Base-by-base conservation (phyloP, 148 eudicot species). In the Bassia scoparia region DNA sequence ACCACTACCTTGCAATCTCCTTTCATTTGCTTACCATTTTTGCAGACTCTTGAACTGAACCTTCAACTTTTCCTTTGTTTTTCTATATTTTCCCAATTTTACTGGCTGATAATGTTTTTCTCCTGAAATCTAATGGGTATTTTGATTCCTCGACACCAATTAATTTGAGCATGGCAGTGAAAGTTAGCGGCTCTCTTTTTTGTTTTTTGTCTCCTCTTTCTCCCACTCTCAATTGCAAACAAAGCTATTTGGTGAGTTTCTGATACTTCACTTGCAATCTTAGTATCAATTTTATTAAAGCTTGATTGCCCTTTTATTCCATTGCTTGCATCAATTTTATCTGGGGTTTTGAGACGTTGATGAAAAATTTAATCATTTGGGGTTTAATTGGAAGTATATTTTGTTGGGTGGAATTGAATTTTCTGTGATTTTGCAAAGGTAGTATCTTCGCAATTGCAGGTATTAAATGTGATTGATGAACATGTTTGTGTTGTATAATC, bases 131-230 rank as follows among this genome's bases (percentile, higher is more conserved):
- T 52, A 69, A 69, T 69, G 60, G 49, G 15, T 24, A 13, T 58
- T 24, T 37, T 26, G 16, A 23, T 71, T 70, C 11, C 20, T 70
- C 63, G 34, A 21, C 29, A 33, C 6, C 73, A 53, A 34, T 5
- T 70, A 7, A 58, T 69, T 14, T 65, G 61, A 79, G 81, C 64
- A 80, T 80, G 82, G 75, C 76, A 70, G 33, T 80, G 23, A 53
- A 71, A 70, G 68, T 60, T 70, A 49, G 35, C 61, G 70, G 55
- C 49, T 75, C 72, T 56, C 67, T 56, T 70, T 79, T 55, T 70
- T 79, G 74, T 67, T 79, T 75, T 58, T 63, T 75, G 17, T 62
- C 79, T 71, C 71, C 79, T 66, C 61, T 75, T 30, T 71, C 78
- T 50, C 68, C 72, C 52, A 35, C 72, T 75, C 55, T 65, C 29